Percentiles rank a stretch among this genome's conserved stretches.
phyloP scores from a whole-genome alignment of 2,329 filamentous ascomycete genomes.

The Drechslerella dactyloides region DNA sequence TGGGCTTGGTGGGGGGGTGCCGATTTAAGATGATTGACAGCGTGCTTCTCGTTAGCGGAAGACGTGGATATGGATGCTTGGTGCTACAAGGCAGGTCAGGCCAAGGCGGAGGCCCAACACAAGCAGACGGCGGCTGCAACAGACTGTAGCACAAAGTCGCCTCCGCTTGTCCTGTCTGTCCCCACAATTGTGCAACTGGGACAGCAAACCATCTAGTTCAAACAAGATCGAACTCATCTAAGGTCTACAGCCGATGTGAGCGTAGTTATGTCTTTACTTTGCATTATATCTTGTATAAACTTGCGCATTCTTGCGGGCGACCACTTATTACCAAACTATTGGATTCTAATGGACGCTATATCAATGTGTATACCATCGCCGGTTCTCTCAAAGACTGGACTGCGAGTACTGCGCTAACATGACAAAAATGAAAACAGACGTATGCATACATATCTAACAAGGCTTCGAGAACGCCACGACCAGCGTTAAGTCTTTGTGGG shows the following conservation, averaged over 20 bases:
- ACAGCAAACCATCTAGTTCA: no score
- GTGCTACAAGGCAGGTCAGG: constrained; percentile 2
- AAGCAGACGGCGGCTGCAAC: constrained; percentile 8
- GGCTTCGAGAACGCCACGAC: background rate
- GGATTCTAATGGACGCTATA: background rate
- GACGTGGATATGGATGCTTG: background rate
- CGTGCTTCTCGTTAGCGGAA: background rate
- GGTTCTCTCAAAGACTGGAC: background rate
- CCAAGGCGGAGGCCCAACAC: constrained; percentile 13
- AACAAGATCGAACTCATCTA: no score
- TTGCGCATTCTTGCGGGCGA: no score
- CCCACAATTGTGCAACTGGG: no score
- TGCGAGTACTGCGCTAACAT: background rate
- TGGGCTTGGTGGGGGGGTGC: no score
- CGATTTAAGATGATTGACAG: no score
- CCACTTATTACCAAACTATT: no score
- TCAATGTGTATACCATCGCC: background rate
- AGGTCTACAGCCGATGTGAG: no score
- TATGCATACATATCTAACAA: background rate
- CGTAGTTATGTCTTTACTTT: no score
- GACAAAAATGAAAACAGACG: background rate
- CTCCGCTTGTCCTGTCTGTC: no score
- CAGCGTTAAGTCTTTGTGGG: background rate
- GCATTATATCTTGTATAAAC: no score
- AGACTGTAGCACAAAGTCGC: no score